Conservation (phyloP, 768 basidiomycete genomes). For the Naganishia onofrii region DNA sequence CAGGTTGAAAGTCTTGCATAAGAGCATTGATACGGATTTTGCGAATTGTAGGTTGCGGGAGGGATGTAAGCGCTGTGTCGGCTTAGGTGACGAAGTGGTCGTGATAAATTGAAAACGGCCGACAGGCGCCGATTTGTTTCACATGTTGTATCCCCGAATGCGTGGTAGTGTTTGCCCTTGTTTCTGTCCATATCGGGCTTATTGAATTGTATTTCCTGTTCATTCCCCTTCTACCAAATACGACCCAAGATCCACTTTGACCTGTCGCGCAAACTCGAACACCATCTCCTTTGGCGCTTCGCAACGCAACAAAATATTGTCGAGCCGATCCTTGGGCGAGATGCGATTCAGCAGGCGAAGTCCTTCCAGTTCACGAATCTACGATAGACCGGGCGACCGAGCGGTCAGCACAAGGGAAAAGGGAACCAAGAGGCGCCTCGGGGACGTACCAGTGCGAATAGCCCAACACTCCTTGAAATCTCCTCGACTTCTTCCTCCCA, state of each 20-base stretch:
- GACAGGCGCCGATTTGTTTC: not conserved
- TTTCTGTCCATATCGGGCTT: not conserved
- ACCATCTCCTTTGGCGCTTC: conserved; percentile 38
- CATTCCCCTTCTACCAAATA: conserved; percentile 29
- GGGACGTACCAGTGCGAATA: conserved; percentile 77
- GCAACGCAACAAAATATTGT: conserved; percentile 48
- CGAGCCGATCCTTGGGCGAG: conserved; percentile 46
- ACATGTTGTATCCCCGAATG: not conserved
- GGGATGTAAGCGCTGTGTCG: conserved; percentile 8
- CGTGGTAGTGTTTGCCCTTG: not conserved
- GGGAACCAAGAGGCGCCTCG: not conserved
- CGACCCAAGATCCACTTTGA: conserved; percentile 26
- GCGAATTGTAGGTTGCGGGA: not conserved
- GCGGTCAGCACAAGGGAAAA: not conserved
- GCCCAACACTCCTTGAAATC: conserved; percentile 59
- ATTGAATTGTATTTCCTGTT: too few relatives aligned
- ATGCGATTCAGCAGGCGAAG: conserved; percentile 41
- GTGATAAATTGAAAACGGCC: not conserved
- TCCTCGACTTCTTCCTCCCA: conserved; percentile 81
- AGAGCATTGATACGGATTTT: conserved; percentile 7
- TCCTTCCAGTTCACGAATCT: conserved; percentile 55
- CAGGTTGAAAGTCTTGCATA: not conserved
- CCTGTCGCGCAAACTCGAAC: conserved; percentile 14
- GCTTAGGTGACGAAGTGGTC: not conserved
- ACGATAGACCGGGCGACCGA: not conserved